Conservation (phyloP, 2,329 filamentous ascomycete species). For the Shiraia bambusicola region DNA sequence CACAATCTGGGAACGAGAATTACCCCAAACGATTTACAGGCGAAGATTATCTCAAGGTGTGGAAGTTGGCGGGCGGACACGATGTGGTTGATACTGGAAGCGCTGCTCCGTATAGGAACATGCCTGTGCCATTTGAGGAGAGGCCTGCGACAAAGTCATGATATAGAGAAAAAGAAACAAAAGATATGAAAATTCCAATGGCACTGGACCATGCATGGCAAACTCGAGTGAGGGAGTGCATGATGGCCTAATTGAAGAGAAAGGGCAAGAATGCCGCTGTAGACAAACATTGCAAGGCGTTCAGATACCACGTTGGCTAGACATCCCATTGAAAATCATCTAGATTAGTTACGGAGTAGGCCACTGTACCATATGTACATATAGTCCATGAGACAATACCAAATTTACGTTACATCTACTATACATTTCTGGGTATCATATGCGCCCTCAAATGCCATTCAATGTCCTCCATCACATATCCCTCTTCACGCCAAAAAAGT, state of each 20-base stretch:
- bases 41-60: constrained; percentile 36
- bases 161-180: no score
- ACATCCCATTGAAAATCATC: not conserved
- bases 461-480: constrained; percentile 8
- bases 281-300: constrained; percentile 3
- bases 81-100: constrained; percentile 21
- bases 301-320: constrained; percentile 11
- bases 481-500: constrained; percentile 85
- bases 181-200: no score
- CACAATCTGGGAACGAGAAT: constrained; percentile 13
- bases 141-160: constrained; percentile 15
- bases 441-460: constrained; percentile 6
- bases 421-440: constrained; percentile 24
- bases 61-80: constrained; percentile 37
- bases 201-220: no score
- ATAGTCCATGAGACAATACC: constrained; percentile 1
- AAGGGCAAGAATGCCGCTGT: not conserved
- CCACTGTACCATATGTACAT: constrained; percentile 7
- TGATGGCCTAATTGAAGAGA: not conserved
- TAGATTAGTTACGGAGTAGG: no score
- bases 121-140: constrained; percentile 32
- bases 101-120: constrained; percentile 12
- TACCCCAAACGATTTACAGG: constrained; percentile 33
- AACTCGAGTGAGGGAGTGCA: not conserved
- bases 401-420: constrained; percentile 18